These are phyloP conservation scores for Kwoniella sp. DNA, from an alignment of 768 basidiomycete genomes.

Conservation along the genomic window DNA sequence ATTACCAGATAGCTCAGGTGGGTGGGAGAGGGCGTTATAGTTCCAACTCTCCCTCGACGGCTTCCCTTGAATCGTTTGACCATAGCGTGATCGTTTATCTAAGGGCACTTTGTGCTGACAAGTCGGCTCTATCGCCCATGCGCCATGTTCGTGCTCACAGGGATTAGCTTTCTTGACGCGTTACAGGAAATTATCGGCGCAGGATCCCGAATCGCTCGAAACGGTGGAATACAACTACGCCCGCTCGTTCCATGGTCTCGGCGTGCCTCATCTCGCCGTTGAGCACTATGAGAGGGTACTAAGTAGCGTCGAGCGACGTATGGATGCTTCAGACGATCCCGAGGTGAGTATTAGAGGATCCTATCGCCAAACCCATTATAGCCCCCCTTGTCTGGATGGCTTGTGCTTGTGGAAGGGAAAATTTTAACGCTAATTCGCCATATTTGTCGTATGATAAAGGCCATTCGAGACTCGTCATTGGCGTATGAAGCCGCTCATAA, in stretches of 20 bases:
- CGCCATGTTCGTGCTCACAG: too few species aligned
- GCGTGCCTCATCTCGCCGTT: constrained; percentile 76
- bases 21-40: too few species aligned
- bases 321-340: constrained; percentile 37
- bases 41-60: too few species aligned
- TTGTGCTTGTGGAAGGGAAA: too few species aligned
- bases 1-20: constrained; percentile 81
- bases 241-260: constrained; percentile 88
- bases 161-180: constrained; percentile 80
- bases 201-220: constrained; percentile 40
- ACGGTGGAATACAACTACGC: constrained; percentile 96
- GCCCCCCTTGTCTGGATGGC: too few species aligned
- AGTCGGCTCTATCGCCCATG: neutral
- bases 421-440: too few species aligned
- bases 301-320: constrained; percentile 63
- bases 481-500: constrained; percentile 85
- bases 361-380: neutral
- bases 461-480: constrained; percentile 61
- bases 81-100: neutral
- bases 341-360: constrained; percentile 55
- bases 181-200: constrained; percentile 68
- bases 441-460: constrained; percentile 28
- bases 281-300: constrained; percentile 81
- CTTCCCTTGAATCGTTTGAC: too few species aligned
- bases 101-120: neutral